Base-by-base conservation (phyloP, 1,139 yeast species). In the Eremothecium gossypii region DNA sequence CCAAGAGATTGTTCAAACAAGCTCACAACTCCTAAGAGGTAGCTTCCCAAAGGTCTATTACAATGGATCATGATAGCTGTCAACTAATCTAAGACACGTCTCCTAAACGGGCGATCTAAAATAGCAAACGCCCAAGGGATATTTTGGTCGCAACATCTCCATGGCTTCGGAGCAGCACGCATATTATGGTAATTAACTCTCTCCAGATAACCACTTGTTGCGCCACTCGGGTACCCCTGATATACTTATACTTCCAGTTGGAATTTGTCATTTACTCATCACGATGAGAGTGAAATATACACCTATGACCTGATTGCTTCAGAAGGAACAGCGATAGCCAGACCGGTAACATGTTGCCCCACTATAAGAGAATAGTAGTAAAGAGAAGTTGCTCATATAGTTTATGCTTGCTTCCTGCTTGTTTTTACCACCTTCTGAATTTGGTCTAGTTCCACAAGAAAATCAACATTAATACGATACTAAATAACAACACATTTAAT, bases 401-500 rank as follows among this genome's bases (percentile, higher is more conserved):
- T 34, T 34, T 17, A 29, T 29, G 27, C 37, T 17, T 23, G 27
- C 20, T 23, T 34, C 27, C 29, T 29, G 20, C 29, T 29, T 20
- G 20, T 27, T 34, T 23, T 34, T 34, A 34, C 37, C 37, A 23
- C 37, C 29, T 34, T 20, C 13, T 29, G 31, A 23, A n/a, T 10
- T 14, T 17, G 27, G 37, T 14, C 27, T 34, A 20, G 11, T 34
- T 17, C 37, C 37, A 34, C 37, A 34, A 34, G 37, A 34, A 34
- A 34, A 34, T 34, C 37, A 34, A 34, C 37, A 34, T 20, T 34
- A 34, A 34, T 34, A 34, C 37, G 37, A 34, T 34, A 34, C 37
- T 34, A 34, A 34, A 34, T 34, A 34, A 34, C 37, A 34, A 34
- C 37, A 34, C 37, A 34, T 14, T 34, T 34, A 34, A 34, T 34